Percentiles rank a stretch among this genome's conserved stretches.
Evolutionary conservation across 2,329 filamentous ascomycete genomes (phyloP).

Genomic region (Talaromyces sp.): DNA sequence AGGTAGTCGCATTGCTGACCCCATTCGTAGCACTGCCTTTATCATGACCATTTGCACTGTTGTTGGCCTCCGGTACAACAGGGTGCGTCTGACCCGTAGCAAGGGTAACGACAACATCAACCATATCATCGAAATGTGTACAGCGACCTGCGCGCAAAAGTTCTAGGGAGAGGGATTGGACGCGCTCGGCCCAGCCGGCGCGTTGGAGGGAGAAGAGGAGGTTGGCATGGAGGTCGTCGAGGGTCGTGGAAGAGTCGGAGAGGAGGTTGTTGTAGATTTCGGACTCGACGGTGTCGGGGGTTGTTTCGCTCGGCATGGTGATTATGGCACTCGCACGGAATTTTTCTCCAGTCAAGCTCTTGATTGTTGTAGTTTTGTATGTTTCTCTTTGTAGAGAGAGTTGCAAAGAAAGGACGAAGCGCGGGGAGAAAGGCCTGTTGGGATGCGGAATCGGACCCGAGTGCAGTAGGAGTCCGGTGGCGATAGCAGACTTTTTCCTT

Average conservation of each 20-base stretch:
- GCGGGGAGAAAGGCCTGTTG: background rate
- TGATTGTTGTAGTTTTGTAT: background rate
- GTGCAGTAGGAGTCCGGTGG: background rate
- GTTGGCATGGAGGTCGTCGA: slow-evolving; percentile 52
- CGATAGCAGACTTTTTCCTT: background rate
- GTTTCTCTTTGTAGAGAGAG: background rate
- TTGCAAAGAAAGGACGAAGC: background rate
- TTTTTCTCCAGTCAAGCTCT: background rate
- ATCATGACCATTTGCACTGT: slow-evolving; percentile 20
- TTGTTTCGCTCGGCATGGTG: slow-evolving; percentile 19
- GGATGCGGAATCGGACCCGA: background rate
- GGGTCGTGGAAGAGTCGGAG: slow-evolving; percentile 18
- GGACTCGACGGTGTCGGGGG: slow-evolving; percentile 16
- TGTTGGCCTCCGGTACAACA: slow-evolving; percentile 23
- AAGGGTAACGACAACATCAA: slow-evolving; percentile 53
- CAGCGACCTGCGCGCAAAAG: slow-evolving; percentile 59
- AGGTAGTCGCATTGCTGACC: slow-evolving; percentile 14
- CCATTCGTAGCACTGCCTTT: slow-evolving; percentile 27
- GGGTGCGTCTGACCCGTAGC: slow-evolving; percentile 38
- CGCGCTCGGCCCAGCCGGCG: slow-evolving; percentile 58
- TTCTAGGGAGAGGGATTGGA: slow-evolving; percentile 55
- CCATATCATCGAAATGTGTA: slow-evolving; percentile 57
- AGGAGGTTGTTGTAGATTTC: slow-evolving; percentile 19
- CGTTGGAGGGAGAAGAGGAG: slow-evolving; percentile 57
- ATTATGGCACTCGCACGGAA: background rate